Conservation (phyloP, 2,329 filamentous ascomycete species). For the Aaosphaeria pasadenensis region DNA sequence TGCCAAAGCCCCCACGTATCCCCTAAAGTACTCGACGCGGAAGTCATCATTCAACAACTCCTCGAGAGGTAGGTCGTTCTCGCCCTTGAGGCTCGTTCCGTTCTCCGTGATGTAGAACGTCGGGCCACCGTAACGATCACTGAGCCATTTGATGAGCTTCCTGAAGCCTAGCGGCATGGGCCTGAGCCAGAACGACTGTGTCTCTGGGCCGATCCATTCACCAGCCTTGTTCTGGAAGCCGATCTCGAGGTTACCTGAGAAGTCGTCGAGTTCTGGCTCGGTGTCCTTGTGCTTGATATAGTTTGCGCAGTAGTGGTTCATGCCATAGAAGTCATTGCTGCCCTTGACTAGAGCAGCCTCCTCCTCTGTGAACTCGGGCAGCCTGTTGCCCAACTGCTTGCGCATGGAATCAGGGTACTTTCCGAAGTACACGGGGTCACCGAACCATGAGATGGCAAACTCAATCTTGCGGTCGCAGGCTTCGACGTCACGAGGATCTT, state of each 20-base stretch:
- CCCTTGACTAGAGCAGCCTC: constrained; percentile 73
- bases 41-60: constrained; percentile 79
- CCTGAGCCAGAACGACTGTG: constrained; percentile 77
- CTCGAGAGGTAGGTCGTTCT: constrained; percentile 70
- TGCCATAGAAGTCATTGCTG: constrained; percentile 92
- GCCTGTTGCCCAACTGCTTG: constrained; percentile 72
- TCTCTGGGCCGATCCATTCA: constrained; percentile 74
- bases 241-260: constrained; percentile 71
- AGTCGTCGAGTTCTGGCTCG: constrained; percentile 62
- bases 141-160: constrained; percentile 57
- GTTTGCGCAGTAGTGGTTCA: constrained; percentile 92
- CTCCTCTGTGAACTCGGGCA: constrained; percentile 71
- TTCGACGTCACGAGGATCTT: constrained; percentile 70
- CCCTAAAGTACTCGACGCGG: constrained; percentile 73
- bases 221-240: constrained; percentile 69
- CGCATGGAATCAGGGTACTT: constrained; percentile 82
- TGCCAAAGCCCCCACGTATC: constrained; percentile 74
- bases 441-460: constrained; percentile 86
- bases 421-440: constrained; percentile 81
- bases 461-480: constrained; percentile 79
- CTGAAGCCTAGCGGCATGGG: constrained; percentile 75
- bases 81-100: constrained; percentile 78
- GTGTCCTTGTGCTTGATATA: constrained; percentile 73
- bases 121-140: constrained; percentile 70
- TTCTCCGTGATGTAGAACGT: constrained; percentile 88